phyloP scores from a whole-genome alignment of 2,329 filamentous ascomycete genomes.

The Colletotrichum sp. region DNA sequence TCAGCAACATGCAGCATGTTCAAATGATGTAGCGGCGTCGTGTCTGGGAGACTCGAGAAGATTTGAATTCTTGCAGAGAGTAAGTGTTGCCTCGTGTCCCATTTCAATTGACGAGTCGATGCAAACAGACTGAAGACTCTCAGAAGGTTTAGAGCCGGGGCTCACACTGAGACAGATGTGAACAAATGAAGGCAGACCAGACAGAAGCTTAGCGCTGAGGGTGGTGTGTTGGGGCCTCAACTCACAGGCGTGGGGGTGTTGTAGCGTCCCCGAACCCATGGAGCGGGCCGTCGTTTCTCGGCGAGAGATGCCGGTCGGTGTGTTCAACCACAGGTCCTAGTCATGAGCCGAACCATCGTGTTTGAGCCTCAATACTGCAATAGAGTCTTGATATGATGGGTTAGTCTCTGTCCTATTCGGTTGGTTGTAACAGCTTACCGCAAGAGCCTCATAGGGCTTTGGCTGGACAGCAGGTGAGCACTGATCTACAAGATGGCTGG shows the following conservation, averaged over 20 bases:
- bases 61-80: rapidly evolving
- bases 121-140: background rate
- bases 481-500: background rate
- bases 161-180: background rate
- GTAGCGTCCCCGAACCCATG: background rate
- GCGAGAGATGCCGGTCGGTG: background rate
- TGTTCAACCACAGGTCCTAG: background rate
- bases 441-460: no score
- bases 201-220: background rate
- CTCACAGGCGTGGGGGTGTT: background rate
- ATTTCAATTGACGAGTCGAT: background rate
- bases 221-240: background rate
- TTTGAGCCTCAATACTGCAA: background rate
- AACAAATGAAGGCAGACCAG: background rate
- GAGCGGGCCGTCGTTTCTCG: background rate
- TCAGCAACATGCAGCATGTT: background rate
- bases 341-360: background rate
- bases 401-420: background rate
- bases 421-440: background rate
- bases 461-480: background rate
- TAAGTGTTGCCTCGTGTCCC: rapidly evolving
- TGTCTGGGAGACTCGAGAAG: background rate
- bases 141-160: background rate
- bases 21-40: background rate
- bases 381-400: background rate